Evolutionary conservation across 805 yeast species (phyloP), one percentile per base, ranked within the genome.

Genomic region (Yamadazyma olivae): DNA sequence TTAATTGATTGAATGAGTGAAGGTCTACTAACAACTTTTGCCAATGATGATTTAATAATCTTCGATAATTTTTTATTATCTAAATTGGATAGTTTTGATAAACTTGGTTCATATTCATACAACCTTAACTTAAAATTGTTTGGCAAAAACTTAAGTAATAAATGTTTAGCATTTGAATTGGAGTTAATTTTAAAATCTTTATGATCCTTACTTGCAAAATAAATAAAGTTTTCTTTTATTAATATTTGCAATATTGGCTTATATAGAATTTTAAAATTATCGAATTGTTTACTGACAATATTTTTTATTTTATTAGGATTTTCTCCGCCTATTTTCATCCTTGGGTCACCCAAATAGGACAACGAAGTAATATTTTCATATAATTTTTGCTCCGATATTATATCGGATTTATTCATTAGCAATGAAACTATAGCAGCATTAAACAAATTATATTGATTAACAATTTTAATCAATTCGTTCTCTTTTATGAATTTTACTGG

Each of bases 291-390:
- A 8, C 61, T 56, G 3, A 93, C 98, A 43, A 93, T 93, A 55
- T 93, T 93, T 32, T 70, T 66, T 27, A 90, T 85, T 58, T 93
- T 93, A 49, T 81, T 71, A 4, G 97, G 96, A 56, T 93, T 86
- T 57, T 93, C 99, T 2, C 96, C 98, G 7, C 87, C 86, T 19
- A 90, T 65, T 28, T 71, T 67, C 75, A 88, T 81, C 48, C 99
- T 75, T 19, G 89, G 82, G 56, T 93, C 99, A 14, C 99, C 99
- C 57, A 79, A 63, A 54, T 93, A 93, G 15, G 96, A 86, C 13
- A 93, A 60, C 10, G 78, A 75, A 0, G 97, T 82, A 30, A 93
- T 83, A 44, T 79, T 80, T 51, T 75, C 77, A 62, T 81, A 93
- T 23, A 93, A 72, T 25, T 81, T 76, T n/a, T 61, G 57, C 44